A percentile compares a stretch with the other conserved stretches of the same genome.
phyloP scores from a whole-genome alignment of 495 filamentous ascomycete species.

The Aspergillus leporis region DNA sequence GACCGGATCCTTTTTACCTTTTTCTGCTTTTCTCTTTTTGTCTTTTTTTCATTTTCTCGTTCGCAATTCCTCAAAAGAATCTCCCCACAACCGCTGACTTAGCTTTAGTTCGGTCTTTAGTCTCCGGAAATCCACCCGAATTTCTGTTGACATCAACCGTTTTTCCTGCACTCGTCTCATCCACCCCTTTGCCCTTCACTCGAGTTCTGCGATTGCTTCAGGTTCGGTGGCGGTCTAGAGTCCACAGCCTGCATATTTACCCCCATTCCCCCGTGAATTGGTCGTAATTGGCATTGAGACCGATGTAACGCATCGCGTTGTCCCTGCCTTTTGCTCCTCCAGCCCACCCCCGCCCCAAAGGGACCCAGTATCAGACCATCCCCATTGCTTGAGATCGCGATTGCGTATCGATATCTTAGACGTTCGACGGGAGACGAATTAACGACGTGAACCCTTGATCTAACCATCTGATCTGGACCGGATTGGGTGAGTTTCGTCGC shows the following conservation, averaged over 20 bases:
- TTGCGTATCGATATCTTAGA: background rate
- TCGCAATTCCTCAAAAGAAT: background rate
- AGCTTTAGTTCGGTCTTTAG: conserved; percentile 8
- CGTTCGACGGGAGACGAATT: background rate
- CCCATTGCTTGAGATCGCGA: conserved; percentile 2
- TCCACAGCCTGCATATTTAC: background rate
- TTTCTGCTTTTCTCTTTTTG: background rate
- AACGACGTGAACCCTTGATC: background rate
- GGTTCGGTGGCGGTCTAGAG: background rate
- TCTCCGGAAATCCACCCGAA: conserved; percentile 11
- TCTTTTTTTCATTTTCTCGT: background rate
- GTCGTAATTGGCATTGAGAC: conserved; percentile 26
- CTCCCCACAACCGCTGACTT: conserved; percentile 8
- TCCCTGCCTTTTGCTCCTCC: conserved; percentile 30
- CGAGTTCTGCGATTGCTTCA: background rate
- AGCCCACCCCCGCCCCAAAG: conserved; percentile 25
- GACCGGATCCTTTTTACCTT: conserved; percentile 1
- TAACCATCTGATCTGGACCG: background rate
- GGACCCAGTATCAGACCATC: conserved; percentile 19
- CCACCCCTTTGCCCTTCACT: conserved; percentile 4
- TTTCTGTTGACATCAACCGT: conserved; percentile 9
- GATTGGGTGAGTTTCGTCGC: conserved; percentile 6
- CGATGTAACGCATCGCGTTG: conserved; percentile 41
- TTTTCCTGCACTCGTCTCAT: conserved; percentile 4
- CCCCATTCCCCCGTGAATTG: conserved; percentile 17